phyloP scores from a whole-genome alignment of 768 basidiomycete species.

The Rhizopogon vesiculosus region DNA sequence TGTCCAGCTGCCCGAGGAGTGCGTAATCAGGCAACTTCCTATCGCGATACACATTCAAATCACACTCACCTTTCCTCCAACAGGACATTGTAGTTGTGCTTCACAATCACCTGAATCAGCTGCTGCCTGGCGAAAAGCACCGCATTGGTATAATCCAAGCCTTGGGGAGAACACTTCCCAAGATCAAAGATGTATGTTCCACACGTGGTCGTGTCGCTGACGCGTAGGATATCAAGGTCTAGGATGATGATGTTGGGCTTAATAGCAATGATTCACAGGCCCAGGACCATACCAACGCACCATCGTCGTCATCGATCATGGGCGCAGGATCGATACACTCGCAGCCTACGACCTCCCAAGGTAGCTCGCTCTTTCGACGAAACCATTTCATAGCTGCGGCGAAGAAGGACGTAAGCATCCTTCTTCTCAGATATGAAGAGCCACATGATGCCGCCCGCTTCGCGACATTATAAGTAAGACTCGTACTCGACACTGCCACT shows the following conservation, averaged over 20 bases:
- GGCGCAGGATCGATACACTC: constrained; percentile 60
- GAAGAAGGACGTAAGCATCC: neutral
- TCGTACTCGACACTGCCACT: constrained; percentile 18
- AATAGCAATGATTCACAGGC: constrained; percentile 1
- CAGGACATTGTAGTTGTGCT: constrained; percentile 58
- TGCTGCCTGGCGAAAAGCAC: constrained; percentile 62
- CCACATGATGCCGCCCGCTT: constrained; percentile 9
- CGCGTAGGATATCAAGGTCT: constrained; percentile 59
- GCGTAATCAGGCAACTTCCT: neutral
- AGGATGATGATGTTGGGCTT: neutral
- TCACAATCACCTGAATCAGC: constrained; percentile 49
- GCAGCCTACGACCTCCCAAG: constrained; percentile 78
- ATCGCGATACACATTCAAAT: neutral
- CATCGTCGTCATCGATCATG: constrained; percentile 57
- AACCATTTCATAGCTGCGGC: constrained; percentile 33
- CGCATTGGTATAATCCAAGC: constrained; percentile 45
- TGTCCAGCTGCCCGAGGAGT: constrained; percentile 47
- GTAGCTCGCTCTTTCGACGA: constrained; percentile 46
- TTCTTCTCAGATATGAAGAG: constrained; percentile 2
- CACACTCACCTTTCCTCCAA: constrained; percentile 58
- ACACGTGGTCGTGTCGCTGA: constrained; percentile 48
- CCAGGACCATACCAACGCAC: constrained; percentile 27
- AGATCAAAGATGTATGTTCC: constrained; percentile 62
- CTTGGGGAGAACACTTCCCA: constrained; percentile 40
- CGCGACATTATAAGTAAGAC: constrained; percentile 9